Percentiles rank a stretch among this genome's conserved stretches.
Conservation (phyloP, 495 filamentous ascomycete species). For the Schizothecium vesticola region DNA sequence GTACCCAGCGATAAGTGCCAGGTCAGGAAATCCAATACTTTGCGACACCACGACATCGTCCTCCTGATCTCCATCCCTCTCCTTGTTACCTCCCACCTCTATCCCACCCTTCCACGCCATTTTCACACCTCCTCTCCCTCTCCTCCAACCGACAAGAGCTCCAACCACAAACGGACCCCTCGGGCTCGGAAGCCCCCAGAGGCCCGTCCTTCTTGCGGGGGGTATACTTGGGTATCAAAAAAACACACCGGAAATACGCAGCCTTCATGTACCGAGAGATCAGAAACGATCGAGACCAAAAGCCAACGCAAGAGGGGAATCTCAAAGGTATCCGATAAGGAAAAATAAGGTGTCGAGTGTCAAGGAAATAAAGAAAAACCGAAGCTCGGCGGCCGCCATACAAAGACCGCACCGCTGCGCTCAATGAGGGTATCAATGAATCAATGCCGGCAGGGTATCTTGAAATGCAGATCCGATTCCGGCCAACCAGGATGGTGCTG, state of each 20-base stretch:
- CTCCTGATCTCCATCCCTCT: neutral
- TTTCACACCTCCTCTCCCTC: neutral
- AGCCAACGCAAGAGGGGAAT: slow-evolving; percentile 21
- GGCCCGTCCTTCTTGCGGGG: slow-evolving; percentile 12
- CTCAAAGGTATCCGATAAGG: slow-evolving; percentile 24
- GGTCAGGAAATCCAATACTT: neutral
- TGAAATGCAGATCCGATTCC: slow-evolving; percentile 52
- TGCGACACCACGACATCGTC: neutral
- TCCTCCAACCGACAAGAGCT: slow-evolving; percentile 1
- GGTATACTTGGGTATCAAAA: slow-evolving; percentile 37
- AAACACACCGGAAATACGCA: slow-evolving; percentile 19
- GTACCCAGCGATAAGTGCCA: slow-evolving; percentile 14
- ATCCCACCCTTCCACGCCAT: neutral
- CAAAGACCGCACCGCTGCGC: neutral
- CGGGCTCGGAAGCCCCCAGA: neutral
- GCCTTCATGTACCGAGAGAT: slow-evolving; percentile 20
- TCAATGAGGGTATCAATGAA: slow-evolving; percentile 42
- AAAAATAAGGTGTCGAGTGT: slow-evolving; percentile 3
- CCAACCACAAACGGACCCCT: neutral
- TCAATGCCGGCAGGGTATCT: slow-evolving; percentile 50
- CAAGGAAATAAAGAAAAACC: slow-evolving; percentile 13
- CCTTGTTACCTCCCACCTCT: neutral
- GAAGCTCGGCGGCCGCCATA: neutral
- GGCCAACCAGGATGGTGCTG: slow-evolving; percentile 35
- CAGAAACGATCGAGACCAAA: slow-evolving; percentile 13